Evolutionary conservation across 176 grass and related monocot genomes (phyloP).

Genomic region (Aegilops speltoides): DNA sequence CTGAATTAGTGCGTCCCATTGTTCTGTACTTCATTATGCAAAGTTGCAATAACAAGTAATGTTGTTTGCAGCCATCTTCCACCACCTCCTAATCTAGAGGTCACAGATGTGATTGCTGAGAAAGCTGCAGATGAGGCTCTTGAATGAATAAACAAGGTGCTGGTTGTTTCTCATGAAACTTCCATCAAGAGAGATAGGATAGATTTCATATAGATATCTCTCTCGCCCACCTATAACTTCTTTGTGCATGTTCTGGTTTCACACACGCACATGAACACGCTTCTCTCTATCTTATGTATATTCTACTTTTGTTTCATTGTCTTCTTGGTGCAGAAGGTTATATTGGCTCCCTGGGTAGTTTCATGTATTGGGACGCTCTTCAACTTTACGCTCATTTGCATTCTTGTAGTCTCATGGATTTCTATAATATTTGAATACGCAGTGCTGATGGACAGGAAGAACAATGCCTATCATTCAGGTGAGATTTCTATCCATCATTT

Average conservation of each 20-base stretch:
- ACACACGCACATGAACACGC: not conserved
- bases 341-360: constrained; percentile 64
- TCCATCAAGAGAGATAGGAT: constrained; percentile 82
- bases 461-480: not conserved
- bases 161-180: constrained; percentile 72
- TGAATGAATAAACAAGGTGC: constrained; percentile 69
- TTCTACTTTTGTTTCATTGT: constrained; percentile 13
- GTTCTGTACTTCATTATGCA: not conserved
- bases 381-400: constrained; percentile 89
- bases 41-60: not conserved
- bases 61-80: constrained; percentile 66
- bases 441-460: not conserved
- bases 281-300: not conserved
- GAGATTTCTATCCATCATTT: not conserved
- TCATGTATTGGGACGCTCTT: constrained; percentile 76
- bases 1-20: not conserved
- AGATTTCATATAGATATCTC: constrained; percentile 60
- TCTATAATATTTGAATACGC: not conserved
- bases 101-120: constrained; percentile 61
- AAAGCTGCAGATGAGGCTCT: constrained; percentile 55
- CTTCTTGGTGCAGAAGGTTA: constrained; percentile 43
- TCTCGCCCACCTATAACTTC: not conserved
- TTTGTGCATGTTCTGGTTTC: too few species aligned
- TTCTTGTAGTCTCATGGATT: too few species aligned
- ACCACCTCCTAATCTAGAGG: constrained; percentile 85